These are phyloP conservation scores for Kwoniella sp. DNA, from an alignment of 768 basidiomycete genomes.

Conservation along the genomic window DNA sequence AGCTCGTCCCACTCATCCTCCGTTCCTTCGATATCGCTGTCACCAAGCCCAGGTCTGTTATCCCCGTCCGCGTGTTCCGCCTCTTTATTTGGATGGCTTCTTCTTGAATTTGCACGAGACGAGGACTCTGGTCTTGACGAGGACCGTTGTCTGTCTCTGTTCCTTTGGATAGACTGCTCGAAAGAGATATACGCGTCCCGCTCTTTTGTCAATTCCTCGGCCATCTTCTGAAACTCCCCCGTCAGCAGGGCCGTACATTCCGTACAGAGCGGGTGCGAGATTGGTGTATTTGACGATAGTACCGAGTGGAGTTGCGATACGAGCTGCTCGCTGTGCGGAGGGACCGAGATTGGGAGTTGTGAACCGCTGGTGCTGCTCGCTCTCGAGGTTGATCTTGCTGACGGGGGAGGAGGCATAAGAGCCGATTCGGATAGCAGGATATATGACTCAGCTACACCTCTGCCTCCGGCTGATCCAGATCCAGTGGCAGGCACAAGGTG, in stretches of 20 bases:
- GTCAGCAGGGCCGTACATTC: slow-evolving; percentile 89
- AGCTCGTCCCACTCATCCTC: slow-evolving; percentile 42
- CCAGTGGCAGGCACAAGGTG: not conserved
- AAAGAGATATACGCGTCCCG: slow-evolving; percentile 91
- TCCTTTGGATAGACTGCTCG: slow-evolving; percentile 81
- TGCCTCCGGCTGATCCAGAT: not conserved
- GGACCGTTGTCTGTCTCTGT: slow-evolving; percentile 63
- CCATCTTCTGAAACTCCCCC: slow-evolving; percentile 70
- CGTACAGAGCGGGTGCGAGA: slow-evolving; percentile 91
- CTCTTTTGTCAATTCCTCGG: slow-evolving; percentile 89
- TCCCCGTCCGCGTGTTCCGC: slow-evolving; percentile 64
- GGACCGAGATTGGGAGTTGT: not conserved
- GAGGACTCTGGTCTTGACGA: slow-evolving; percentile 11
- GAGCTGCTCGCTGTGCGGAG: slow-evolving; percentile 17
- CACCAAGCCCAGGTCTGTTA: slow-evolving; percentile 29
- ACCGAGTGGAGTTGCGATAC: slow-evolving; percentile 45
- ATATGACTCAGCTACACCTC: slow-evolving; percentile 35
- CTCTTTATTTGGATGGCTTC: slow-evolving; percentile 56
- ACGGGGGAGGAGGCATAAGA: slow-evolving; percentile 66
- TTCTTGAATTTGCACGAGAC: slow-evolving; percentile 72
- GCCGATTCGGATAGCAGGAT: slow-evolving; percentile 50
- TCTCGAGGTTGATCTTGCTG: too few relatives aligned
- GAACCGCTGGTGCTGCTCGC: too few relatives aligned
- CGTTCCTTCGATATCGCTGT: slow-evolving; percentile 42
- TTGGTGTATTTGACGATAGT: slow-evolving; percentile 56